phyloP scores from a whole-genome alignment of 345 rosid species.

The thale cress (Arabidopsis thaliana) region TAIR10.1 NC_003075.7:18123501-18124000 shows the following conservation, averaged over 20 bases:
- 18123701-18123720: constrained; percentile 46
- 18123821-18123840: constrained; percentile 42
- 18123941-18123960: constrained; percentile 59
- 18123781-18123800: constrained; percentile 38
- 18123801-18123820: constrained; percentile 47
- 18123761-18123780: background rate
- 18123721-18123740: background rate
- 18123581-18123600: background rate
- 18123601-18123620: constrained; percentile 31
- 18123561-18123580: background rate
- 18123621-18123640: constrained; percentile 34
- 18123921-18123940: constrained; percentile 44
- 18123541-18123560: background rate
- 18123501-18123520: background rate
- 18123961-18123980: constrained; percentile 54
- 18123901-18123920: constrained; percentile 55
- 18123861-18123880: constrained; percentile 55
- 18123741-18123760: background rate
- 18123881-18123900: constrained; percentile 62
- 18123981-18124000: constrained; percentile 53
- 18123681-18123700: constrained; percentile 48
- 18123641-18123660: constrained; percentile 41
- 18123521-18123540: background rate
- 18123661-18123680: constrained; percentile 39
- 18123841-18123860: constrained; percentile 54